Evolutionary conservation across 768 basidiomycete species (phyloP).

Genomic region (Auriculariales sp.): DNA sequence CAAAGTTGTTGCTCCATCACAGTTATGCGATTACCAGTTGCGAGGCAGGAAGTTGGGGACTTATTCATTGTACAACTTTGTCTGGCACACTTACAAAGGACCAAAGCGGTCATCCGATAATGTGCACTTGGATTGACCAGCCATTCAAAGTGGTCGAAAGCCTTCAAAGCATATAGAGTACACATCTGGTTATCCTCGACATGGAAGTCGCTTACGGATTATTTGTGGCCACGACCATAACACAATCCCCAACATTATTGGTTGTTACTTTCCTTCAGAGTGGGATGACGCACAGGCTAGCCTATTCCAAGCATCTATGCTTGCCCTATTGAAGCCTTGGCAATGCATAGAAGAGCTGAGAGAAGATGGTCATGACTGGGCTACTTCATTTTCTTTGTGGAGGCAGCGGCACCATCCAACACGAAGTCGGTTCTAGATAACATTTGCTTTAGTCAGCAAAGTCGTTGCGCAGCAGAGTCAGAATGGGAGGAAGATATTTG

Average conservation of each 20-base stretch:
- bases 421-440: too few species aligned
- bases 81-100: slow-evolving; percentile 20
- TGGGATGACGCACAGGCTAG: slow-evolving; percentile 12
- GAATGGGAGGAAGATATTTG: too few species aligned
- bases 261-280: slow-evolving; percentile 18
- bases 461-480: too few species aligned
- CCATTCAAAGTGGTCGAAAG: too few species aligned
- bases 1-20: too few species aligned
- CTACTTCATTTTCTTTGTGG: too few species aligned
- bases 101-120: too few species aligned
- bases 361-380: too few species aligned
- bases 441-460: too few species aligned
- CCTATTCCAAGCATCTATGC: slow-evolving; percentile 23
- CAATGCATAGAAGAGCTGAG: slow-evolving; percentile 14
- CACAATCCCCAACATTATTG: slow-evolving; percentile 22
- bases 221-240: slow-evolving; percentile 15
- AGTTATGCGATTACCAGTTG: slow-evolving; percentile 16
- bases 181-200: slow-evolving; percentile 6
- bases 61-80: slow-evolving; percentile 13
- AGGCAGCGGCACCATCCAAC: too few species aligned
- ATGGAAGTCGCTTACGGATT: slow-evolving; percentile 8
- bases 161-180: slow-evolving; percentile 13
- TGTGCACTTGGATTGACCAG: too few species aligned
- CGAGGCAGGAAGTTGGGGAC: slow-evolving; percentile 12
- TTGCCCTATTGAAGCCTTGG: slow-evolving; percentile 25